These are phyloP conservation scores for Hanseniaspora thailandica DNA, from an alignment of 805 yeast genomes.

Conservation along the genomic window DNA sequence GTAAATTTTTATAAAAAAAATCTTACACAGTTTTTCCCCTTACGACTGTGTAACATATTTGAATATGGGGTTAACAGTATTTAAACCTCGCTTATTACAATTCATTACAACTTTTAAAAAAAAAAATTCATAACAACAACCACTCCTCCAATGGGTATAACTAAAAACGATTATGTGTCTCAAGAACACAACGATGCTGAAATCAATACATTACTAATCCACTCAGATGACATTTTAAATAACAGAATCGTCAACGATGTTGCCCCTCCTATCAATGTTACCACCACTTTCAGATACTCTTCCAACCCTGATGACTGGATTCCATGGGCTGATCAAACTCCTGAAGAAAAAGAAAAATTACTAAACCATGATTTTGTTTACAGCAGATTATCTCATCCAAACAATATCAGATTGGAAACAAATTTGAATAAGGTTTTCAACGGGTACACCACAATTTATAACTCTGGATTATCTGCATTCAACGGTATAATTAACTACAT, in stretches of 20 bases:
- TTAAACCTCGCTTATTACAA: too few relatives aligned
- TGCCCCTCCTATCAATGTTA: constrained; percentile 66
- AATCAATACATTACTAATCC: constrained; percentile 42
- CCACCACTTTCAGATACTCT: constrained; percentile 63
- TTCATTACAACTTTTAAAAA: not conserved
- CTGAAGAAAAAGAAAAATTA: constrained; percentile 4
- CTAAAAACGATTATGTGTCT: constrained; percentile 28
- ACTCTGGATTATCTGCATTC: constrained; percentile 74
- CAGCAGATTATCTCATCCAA: constrained; percentile 68
- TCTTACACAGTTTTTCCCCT: too few relatives aligned
- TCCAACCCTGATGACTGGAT: constrained; percentile 38
- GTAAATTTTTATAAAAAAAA: too few relatives aligned
- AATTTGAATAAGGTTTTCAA: constrained; percentile 49
- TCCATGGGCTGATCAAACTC: constrained; percentile 32
- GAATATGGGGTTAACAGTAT: too few relatives aligned
- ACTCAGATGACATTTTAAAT: constrained; percentile 49
- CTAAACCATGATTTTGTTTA: constrained; percentile 35
- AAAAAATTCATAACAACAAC: not conserved
- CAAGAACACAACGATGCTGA: constrained; percentile 21
- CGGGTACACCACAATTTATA: constrained; percentile 57
- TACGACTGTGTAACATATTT: too few relatives aligned
- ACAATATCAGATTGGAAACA: constrained; percentile 53
- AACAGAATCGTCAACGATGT: constrained; percentile 48
- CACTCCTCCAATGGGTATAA: constrained; percentile 6
- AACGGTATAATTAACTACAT: constrained; percentile 56